Conservation (phyloP, 2,329 filamentous ascomycete species). For the Fusarium palustre region DNA sequence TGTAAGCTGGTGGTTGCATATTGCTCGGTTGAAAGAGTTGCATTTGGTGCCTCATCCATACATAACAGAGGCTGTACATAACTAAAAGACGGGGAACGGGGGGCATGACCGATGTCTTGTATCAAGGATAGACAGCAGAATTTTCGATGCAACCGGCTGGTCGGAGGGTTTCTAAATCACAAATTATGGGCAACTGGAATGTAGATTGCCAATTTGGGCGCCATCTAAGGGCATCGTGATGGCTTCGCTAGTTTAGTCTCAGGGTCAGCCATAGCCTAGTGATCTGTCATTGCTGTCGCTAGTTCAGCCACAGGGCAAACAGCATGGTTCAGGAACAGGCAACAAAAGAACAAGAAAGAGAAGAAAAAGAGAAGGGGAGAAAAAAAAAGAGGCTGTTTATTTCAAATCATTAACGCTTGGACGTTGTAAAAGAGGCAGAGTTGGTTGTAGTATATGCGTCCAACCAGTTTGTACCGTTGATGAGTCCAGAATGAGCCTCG, state of each 20-base stretch:
- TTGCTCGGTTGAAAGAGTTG: background rate
- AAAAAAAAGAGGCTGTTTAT: slow-evolving; percentile 12
- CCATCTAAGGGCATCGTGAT: slow-evolving; percentile 21
- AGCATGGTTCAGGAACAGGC: slow-evolving; percentile 2
- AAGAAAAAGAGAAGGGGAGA: background rate
- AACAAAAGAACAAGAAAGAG: background rate
- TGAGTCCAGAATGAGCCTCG: slow-evolving; percentile 20
- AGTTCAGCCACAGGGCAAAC: slow-evolving; percentile 1
- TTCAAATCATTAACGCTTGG: slow-evolving; percentile 27
- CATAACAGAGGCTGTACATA: background rate
- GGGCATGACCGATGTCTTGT: slow-evolving; percentile 18
- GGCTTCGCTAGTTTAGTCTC: slow-evolving; percentile 26
- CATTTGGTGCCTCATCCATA: background rate
- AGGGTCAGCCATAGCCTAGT: background rate
- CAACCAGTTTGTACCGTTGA: slow-evolving; percentile 14
- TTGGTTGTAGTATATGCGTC: background rate
- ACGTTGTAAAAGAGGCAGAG: slow-evolving; percentile 2
- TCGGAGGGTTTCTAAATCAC: slow-evolving; percentile 1
- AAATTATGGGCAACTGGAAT: slow-evolving; percentile 28
- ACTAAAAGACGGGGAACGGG: background rate
- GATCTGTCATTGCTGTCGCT: background rate
- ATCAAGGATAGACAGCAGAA: slow-evolving; percentile 14
- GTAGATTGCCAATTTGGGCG: slow-evolving; percentile 12
- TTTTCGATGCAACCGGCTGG: slow-evolving; percentile 18
- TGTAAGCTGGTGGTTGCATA: background rate